These are phyloP conservation scores for Pythium brassicae DNA, from an alignment of 352 stramenopile genomes.

Conservation along the genomic window DNA sequence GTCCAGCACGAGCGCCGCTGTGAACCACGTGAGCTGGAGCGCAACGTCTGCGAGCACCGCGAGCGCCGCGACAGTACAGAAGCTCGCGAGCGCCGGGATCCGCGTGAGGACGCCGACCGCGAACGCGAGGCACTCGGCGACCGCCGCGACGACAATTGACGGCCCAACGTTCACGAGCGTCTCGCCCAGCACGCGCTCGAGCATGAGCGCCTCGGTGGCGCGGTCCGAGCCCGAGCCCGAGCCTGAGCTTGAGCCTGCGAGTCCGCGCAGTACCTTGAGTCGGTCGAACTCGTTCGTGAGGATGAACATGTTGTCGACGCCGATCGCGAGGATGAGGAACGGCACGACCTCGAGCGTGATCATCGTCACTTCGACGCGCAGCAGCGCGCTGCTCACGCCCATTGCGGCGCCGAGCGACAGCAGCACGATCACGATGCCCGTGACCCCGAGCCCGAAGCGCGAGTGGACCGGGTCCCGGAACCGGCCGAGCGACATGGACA, in stretches of 20 bases:
- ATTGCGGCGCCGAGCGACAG: constrained; percentile 71
- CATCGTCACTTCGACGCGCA: constrained; percentile 86
- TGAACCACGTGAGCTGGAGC: constrained; percentile 88
- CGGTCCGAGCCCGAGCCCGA: constrained; percentile 20
- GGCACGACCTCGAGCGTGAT: constrained; percentile 90
- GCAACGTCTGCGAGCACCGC: constrained; percentile 77
- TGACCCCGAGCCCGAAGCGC: constrained; percentile 75
- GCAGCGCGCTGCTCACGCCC: constrained; percentile 53
- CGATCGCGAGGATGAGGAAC: constrained; percentile 89
- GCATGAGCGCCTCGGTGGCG: constrained; percentile 33
- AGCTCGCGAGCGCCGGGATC: constrained; percentile 86
- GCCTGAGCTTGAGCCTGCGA: constrained; percentile 1
- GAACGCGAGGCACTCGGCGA: constrained; percentile 82
- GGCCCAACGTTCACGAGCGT: constrained; percentile 79
- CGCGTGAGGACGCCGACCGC: constrained; percentile 74
- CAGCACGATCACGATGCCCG: constrained; percentile 83
- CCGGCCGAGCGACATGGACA: constrained; percentile 79
- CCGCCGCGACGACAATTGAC: constrained; percentile 81
- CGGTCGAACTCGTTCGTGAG: constrained; percentile 86
- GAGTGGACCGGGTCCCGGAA: constrained; percentile 64
- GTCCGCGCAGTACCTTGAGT: constrained; percentile 38
- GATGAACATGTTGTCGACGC: constrained; percentile 93
- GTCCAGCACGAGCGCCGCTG: constrained; percentile 75
- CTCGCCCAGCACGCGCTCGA: constrained; percentile 69
- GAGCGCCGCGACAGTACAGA: constrained; percentile 81